Base-by-base conservation (phyloP, 176 grass and related monocot genomes). In the Phyllostachys edulis region DNA sequence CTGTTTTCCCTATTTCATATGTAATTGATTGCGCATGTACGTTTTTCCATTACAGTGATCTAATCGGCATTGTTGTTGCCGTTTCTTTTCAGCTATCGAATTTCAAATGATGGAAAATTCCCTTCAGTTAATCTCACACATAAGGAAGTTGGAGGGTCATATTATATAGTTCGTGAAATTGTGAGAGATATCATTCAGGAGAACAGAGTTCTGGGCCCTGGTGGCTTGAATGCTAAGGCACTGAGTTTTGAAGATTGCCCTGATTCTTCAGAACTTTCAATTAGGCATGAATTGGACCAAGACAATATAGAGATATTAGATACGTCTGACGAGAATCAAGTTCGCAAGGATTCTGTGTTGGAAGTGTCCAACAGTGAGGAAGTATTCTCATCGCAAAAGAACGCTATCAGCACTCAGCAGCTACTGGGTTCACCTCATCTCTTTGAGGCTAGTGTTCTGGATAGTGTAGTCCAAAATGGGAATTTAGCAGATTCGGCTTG, bases 171-270 rank as follows among this genome's bases (percentile, higher is more conserved):
- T 66, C 93, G 96, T 68, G 93, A 98, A 64, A 95, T 98, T 63
- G 81, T 98, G 76, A 86, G 96, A 74, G 96, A 98, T 76, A 89
- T 98, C 84, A 98, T 98, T 73, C 93, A 98, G 86, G 93, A 98
- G 82, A 98, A 98, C 83, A 93, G 74, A 68, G 81, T 98, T 78
- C 78, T 98, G 27, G 96, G 96, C 37, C 91, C 96, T 79, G 96
- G 96, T 24, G 89, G 89, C 49, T 88, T 93, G 81, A 86, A 88
- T 78, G 63, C 94, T 75, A 92, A 85, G 68, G n/a, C 77, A 0
- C 60, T 98, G 14, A 94, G 61, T 79, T 91, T 98, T 77, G 83
- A 94, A 79, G 93, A 92, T 80, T 76, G 74, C 45, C 23, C 71
- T 68, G 87, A 86, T 80, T 70, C 87, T 54, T 52, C 62, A 5